Conservation (phyloP, 1,139 yeast species). For the Hanseniaspora gamundiae region DNA sequence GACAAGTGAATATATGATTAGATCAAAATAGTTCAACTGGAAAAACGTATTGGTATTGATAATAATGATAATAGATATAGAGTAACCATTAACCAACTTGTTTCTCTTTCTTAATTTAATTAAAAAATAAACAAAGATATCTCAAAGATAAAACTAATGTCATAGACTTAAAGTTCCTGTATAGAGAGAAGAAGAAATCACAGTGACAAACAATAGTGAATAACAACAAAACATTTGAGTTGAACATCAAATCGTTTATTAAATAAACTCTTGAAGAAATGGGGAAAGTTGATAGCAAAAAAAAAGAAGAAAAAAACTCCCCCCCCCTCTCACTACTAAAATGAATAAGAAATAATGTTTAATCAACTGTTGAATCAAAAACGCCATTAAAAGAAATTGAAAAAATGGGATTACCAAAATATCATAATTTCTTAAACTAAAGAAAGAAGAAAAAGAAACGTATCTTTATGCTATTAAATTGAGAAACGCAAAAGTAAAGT, state of each 20-base stretch:
- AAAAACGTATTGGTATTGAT: background rate
- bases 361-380: background rate
- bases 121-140: no score
- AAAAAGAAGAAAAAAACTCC: no score
- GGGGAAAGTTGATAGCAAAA: no score
- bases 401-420: background rate
- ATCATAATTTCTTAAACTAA: background rate
- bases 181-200: no score
- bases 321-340: no score
- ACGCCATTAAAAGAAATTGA: background rate
- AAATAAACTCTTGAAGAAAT: no score
- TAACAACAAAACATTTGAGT: no score
- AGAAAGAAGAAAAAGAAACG: background rate
- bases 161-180: no score
- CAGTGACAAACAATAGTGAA: no score
- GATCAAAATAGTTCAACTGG: background rate
- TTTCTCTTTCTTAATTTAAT: no score
- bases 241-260: no score
- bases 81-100: background rate
- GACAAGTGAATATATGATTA: slow-evolving; percentile 20
- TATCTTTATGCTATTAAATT: background rate
- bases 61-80: background rate
- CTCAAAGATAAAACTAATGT: no score
- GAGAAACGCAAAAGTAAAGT: background rate
- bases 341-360: background rate